Percentiles rank a stretch among this genome's conserved stretches.
Conservation (phyloP, 257 asterid genomes). For the Forsythia suspensa region DNA sequence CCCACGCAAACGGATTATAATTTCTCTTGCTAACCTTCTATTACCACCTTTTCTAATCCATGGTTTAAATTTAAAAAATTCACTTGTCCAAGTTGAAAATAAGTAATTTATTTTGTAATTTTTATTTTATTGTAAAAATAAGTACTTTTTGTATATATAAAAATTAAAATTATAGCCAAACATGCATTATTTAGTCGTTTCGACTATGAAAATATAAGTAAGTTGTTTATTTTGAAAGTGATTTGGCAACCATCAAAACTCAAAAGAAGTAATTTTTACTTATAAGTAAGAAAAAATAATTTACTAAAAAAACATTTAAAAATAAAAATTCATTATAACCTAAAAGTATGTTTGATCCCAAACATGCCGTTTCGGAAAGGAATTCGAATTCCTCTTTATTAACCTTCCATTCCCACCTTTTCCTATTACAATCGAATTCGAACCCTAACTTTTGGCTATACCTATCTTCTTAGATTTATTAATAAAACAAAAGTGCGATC, state of each 20-base stretch:
- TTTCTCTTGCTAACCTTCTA: constrained; percentile 8
- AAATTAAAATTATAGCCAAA: too few species aligned
- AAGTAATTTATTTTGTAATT: too few species aligned
- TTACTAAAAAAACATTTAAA: background rate
- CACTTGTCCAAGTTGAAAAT: too few species aligned
- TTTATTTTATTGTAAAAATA: too few species aligned
- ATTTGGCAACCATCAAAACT: too few species aligned
- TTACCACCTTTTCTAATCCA: background rate
- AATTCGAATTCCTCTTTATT: background rate
- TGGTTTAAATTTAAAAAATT: too few species aligned
- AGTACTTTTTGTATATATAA: too few species aligned
- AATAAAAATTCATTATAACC: background rate
- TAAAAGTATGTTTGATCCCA: too few species aligned
- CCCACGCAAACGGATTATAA: constrained; percentile 24
- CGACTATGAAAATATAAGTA: background rate
- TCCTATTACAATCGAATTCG: constrained; percentile 5
- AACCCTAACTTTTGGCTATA: constrained; percentile 9
- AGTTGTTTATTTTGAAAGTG: background rate
- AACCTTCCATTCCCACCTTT: constrained; percentile 8
- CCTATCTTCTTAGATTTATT: constrained; percentile 17
- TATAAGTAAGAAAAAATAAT: background rate
- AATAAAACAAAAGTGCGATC: constrained; percentile 13
- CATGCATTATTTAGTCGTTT: too few species aligned
- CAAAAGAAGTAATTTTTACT: background rate
- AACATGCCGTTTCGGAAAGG: too few species aligned